Conservation (phyloP, 78 protist species). For the Speleostelium caveatum region DNA sequence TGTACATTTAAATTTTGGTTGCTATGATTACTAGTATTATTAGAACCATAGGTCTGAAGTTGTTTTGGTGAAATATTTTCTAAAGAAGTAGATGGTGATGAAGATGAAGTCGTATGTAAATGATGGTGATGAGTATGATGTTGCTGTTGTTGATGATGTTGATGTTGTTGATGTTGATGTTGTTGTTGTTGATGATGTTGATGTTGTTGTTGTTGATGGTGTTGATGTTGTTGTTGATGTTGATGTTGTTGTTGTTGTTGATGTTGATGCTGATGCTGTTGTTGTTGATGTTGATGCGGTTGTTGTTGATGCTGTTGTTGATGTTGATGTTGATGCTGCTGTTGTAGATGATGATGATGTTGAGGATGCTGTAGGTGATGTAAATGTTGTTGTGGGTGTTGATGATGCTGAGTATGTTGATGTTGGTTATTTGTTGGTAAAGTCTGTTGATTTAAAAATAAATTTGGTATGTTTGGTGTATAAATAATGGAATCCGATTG, state of each 20-base stretch:
- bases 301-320: too few relatives aligned
- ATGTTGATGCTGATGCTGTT: too few relatives aligned
- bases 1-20: too few relatives aligned
- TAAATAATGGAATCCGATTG: not conserved
- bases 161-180: conserved; percentile 30
- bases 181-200: conserved; percentile 19
- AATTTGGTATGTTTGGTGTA: not conserved
- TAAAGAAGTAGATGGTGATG: too few relatives aligned
- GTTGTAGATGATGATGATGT: not conserved
- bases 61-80: too few relatives aligned
- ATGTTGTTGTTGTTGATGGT: not conserved
- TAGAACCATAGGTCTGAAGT: too few relatives aligned
- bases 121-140: not conserved
- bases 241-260: not conserved
- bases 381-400: too few relatives aligned
- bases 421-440: conserved; percentile 2
- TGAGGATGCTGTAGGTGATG: not conserved
- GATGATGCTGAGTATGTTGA: not conserved
- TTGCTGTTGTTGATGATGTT: not conserved
- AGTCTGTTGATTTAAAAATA: not conserved
- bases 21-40: too few relatives aligned
- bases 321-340: not conserved
- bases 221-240: conserved; percentile 5
- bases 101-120: too few relatives aligned
- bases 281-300: too few relatives aligned